phyloP scores from a whole-genome alignment of 371 early-diverging fungal species.

The Quaeritorhiza haematococci region DNA sequence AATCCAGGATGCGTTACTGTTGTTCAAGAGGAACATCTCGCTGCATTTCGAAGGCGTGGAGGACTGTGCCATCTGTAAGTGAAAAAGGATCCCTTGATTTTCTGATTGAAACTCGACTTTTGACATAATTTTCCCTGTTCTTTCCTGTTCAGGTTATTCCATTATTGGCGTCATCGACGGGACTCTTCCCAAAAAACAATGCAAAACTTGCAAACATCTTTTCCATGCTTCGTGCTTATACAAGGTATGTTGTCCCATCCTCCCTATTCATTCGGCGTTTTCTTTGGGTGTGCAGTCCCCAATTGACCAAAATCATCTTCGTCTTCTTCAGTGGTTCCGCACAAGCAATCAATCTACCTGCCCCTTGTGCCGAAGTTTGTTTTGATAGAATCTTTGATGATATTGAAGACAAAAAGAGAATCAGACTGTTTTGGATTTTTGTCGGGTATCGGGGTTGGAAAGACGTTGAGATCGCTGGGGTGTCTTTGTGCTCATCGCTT shows the following conservation, averaged over 20 bases:
- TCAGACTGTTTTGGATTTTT: neutral
- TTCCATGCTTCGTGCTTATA: conserved; percentile 93
- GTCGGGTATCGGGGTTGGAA: neutral
- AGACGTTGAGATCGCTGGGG: neutral
- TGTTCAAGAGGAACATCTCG: conserved; percentile 77
- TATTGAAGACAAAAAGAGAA: neutral
- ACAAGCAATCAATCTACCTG: conserved; percentile 86
- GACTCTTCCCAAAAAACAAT: conserved; percentile 84
- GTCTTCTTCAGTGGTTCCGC: conserved; percentile 71
- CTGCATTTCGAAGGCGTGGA: conserved; percentile 87
- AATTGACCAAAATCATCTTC: neutral
- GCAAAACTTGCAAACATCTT: conserved; percentile 90
- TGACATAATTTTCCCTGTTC: neutral
- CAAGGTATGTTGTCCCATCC: conserved; percentile 49
- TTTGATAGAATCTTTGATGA: conserved; percentile 50
- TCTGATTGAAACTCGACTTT: neutral
- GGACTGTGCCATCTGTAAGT: conserved; percentile 87
- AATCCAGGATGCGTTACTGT: conserved; percentile 70
- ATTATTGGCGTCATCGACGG: conserved; percentile 83
- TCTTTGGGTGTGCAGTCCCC: neutral
- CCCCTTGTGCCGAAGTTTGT: conserved; percentile 84
- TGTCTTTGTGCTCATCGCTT: neutral
- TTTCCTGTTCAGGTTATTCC: conserved; percentile 63
- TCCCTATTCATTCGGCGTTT: neutral
- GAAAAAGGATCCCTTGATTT: conserved; percentile 1